Evolutionary conservation across 2,329 filamentous ascomycete genomes (phyloP).

Genomic region (Apiospora arundinis): DNA sequence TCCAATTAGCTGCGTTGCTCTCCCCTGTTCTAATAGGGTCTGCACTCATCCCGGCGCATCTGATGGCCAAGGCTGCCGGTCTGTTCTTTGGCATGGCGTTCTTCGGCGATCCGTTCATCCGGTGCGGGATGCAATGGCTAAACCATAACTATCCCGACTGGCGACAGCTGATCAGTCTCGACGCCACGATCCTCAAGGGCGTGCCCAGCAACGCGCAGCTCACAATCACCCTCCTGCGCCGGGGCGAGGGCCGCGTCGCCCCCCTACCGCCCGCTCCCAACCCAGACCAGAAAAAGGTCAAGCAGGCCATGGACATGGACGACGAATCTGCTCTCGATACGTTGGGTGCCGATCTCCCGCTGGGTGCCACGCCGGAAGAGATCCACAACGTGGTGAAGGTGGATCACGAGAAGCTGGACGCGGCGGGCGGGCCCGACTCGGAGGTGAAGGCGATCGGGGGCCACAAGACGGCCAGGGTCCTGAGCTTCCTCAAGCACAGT

Average conservation of each 20-base stretch:
- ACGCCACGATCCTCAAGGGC: conserved; percentile 79
- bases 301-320: conserved; percentile 42
- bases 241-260: conserved; percentile 81
- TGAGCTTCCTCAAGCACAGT: conserved; percentile 72
- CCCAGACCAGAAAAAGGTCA: conserved; percentile 42
- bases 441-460: conserved; percentile 50
- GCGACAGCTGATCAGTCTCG: conserved; percentile 76
- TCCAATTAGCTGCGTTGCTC: conserved; percentile 61
- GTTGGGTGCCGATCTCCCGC: conserved; percentile 51
- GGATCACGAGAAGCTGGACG: conserved; percentile 43
- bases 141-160: conserved; percentile 71
- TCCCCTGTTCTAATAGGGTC: conserved; percentile 59
- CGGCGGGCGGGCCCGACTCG: conserved; percentile 52
- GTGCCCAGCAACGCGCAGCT: conserved; percentile 88
- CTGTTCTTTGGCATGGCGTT: conserved; percentile 75
- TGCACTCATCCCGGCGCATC: conserved; percentile 61
- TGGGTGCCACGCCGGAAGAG: conserved; percentile 69
- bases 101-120: conserved; percentile 80
- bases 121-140: conserved; percentile 61
- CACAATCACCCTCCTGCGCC: conserved; percentile 79
- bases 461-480: conserved; percentile 52
- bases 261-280: conserved; percentile 69
- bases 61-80: conserved; percentile 68
- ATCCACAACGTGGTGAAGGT: conserved; percentile 65
- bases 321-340: conserved; percentile 59